Conservation (phyloP, 164 flowering plant genomes). For the Dillenia suffruticosa region DNA sequence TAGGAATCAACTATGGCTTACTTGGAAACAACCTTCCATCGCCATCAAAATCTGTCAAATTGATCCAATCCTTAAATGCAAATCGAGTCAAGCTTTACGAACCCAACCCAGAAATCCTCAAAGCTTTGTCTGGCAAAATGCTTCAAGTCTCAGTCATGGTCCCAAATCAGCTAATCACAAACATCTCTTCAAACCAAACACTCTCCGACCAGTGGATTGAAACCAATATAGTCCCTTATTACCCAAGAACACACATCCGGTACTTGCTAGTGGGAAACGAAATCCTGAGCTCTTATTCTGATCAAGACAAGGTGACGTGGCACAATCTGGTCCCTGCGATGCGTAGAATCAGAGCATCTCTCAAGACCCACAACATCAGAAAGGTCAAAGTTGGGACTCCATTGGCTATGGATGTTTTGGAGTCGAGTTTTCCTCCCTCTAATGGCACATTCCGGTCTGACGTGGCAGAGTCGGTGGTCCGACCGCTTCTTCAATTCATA, state of each 20-base stretch:
- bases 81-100: constrained; percentile 71
- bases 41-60: constrained; percentile 46
- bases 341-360: constrained; percentile 40
- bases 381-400: constrained; percentile 82
- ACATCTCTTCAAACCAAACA: constrained; percentile 48
- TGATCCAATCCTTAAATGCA: constrained; percentile 56
- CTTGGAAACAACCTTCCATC: constrained; percentile 83
- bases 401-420: constrained; percentile 68
- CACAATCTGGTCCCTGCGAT: constrained; percentile 71
- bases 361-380: constrained; percentile 27
- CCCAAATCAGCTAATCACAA: constrained; percentile 59
- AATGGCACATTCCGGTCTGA: constrained; percentile 73
- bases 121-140: constrained; percentile 37
- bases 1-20: constrained; percentile 78
- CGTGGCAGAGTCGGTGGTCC: constrained; percentile 41
- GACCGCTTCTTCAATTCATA: constrained; percentile 70
- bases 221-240: constrained; percentile 55
- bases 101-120: constrained; percentile 65
- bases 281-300: constrained; percentile 35
- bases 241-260: constrained; percentile 57
- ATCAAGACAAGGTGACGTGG: constrained; percentile 32
- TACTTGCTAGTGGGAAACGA: constrained; percentile 86
- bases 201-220: constrained; percentile 65
- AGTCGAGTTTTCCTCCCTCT: constrained; percentile 78
- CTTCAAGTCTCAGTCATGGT: constrained; percentile 79